Evolutionary conservation across 768 basidiomycete species (phyloP).

Genomic region (Suillus plorans): DNA sequence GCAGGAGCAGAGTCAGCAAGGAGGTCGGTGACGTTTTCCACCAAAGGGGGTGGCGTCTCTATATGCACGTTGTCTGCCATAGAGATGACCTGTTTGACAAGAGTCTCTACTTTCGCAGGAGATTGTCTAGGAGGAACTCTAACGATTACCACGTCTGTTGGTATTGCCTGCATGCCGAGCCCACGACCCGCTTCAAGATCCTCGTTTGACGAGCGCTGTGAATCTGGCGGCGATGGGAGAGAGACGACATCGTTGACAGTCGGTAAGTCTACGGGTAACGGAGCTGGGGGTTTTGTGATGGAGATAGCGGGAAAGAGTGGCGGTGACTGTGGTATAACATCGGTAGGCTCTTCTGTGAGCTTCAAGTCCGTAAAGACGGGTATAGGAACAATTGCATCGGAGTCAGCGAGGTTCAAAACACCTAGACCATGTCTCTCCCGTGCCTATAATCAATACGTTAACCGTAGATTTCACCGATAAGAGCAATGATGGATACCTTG

Average conservation of each 20-base stretch:
- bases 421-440: constrained; percentile 46
- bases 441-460: constrained; percentile 31
- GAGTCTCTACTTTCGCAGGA: constrained; percentile 16
- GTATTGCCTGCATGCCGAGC: constrained; percentile 37
- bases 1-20: constrained; percentile 44
- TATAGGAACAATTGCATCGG: constrained; percentile 61
- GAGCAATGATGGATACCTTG: constrained; percentile 42
- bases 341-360: constrained; percentile 20
- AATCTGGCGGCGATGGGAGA: constrained; percentile 44
- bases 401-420: constrained; percentile 40
- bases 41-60: constrained; percentile 11
- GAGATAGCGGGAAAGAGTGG: constrained; percentile 52
- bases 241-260: constrained; percentile 57
- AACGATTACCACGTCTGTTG: constrained; percentile 13
- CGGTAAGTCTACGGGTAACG: constrained; percentile 68
- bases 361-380: constrained; percentile 51
- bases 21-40: constrained; percentile 45
- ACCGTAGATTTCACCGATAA: constrained; percentile 9
- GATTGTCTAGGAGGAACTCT: constrained; percentile 15
- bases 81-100: constrained; percentile 14
- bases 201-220: constrained; percentile 38
- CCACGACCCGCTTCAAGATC: constrained; percentile 42
- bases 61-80: neutral
- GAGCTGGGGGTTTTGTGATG: constrained; percentile 69
- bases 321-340: constrained; percentile 17